phyloP scores from a whole-genome alignment of 768 basidiomycete species.

The Tephrocybe sp. region DNA sequence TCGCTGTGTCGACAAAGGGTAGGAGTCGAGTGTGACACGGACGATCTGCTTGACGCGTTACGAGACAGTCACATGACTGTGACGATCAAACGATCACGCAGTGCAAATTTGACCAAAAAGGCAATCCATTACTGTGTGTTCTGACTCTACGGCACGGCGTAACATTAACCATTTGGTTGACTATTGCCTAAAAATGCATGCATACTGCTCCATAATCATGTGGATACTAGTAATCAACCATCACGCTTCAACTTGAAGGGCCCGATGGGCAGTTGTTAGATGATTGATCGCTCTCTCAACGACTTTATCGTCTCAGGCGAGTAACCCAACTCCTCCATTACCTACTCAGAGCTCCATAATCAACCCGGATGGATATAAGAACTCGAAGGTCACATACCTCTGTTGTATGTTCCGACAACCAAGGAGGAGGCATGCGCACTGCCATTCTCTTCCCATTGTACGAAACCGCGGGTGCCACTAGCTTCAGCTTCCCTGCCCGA shows the following conservation, averaged over 20 bases:
- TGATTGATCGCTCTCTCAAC: conserved; percentile 16
- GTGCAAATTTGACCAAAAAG: not conserved
- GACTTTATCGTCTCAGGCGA: conserved; percentile 15
- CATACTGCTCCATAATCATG: too few species aligned
- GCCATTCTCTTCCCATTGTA: conserved; percentile 82
- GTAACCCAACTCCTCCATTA: conserved; percentile 35
- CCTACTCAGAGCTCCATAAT: conserved; percentile 1
- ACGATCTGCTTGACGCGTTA: conserved; percentile 6
- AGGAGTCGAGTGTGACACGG: too few species aligned
- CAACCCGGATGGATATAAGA: not conserved
- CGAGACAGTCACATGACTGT: conserved; percentile 9
- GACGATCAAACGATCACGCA: not conserved
- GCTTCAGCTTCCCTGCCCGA: conserved; percentile 70
- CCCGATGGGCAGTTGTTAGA: conserved; percentile 1
- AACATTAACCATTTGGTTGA: too few species aligned
- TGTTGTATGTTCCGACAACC: conserved; percentile 78
- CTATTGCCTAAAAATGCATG: too few species aligned
- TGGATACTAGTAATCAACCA: too few species aligned
- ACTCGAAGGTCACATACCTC: conserved; percentile 50
- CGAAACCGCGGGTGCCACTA: conserved; percentile 77
- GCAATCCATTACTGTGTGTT: too few species aligned
- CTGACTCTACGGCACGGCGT: too few species aligned
- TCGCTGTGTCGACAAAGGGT: not conserved
- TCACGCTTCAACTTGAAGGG: too few species aligned
- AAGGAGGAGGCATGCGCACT: conserved; percentile 77